Percentiles rank a stretch among this genome's conserved stretches.
These are phyloP conservation scores for Aspergillus proliferans DNA, from an alignment of 2,329 filamentous ascomycete species.

Conservation along the genomic window DNA sequence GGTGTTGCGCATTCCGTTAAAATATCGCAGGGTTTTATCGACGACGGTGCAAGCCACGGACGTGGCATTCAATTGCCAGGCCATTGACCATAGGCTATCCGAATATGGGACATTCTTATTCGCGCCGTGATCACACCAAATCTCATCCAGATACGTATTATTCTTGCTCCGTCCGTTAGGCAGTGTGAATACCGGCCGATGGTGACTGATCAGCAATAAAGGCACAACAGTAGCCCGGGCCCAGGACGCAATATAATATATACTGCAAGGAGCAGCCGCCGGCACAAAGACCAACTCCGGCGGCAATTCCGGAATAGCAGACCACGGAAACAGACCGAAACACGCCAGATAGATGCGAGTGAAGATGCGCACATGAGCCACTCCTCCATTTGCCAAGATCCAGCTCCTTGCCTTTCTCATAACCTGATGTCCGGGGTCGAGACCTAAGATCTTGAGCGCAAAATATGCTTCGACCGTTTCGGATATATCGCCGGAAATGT, in stretches of 20 bases:
- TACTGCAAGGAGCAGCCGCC: conserved; percentile 18
- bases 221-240: conserved; percentile 9
- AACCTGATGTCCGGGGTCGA: conserved; percentile 5
- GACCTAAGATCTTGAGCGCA: conserved; percentile 28
- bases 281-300: conserved; percentile 30
- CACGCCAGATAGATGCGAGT: conserved; percentile 24
- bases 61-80: neutral
- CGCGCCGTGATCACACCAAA: conserved; percentile 20
- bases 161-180: conserved; percentile 14
- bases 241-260: conserved; percentile 24
- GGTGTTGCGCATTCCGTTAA: conserved; percentile 10
- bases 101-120: conserved; percentile 16
- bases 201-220: conserved; percentile 17
- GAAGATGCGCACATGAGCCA: conserved; percentile 26
- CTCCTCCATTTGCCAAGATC: conserved; percentile 20
- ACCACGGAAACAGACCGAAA: conserved; percentile 32
- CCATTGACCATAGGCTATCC: neutral
- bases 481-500: conserved; percentile 18
- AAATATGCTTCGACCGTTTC: conserved; percentile 29
- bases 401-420: conserved; percentile 17
- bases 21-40: conserved; percentile 13
- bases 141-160: conserved; percentile 27
- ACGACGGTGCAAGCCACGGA: conserved; percentile 5
- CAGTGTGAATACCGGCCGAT: conserved; percentile 23
- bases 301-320: conserved; percentile 25